Percentiles rank a stretch among this genome's conserved stretches.
Conservation (phyloP, 2,329 filamentous ascomycete species). For the Penicillium sp. region DNA sequence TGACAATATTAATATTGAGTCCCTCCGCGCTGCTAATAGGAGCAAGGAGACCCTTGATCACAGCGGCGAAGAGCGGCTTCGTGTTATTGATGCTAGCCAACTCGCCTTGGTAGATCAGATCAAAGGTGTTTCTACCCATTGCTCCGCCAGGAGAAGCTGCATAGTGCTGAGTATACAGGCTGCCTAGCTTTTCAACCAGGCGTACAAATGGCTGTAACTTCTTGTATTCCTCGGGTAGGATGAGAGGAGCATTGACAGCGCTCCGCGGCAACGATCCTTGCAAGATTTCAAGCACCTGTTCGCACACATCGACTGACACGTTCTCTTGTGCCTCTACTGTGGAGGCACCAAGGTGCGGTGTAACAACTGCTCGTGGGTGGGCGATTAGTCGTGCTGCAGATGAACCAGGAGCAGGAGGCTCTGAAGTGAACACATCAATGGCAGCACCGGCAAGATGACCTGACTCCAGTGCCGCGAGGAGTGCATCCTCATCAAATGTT, state of each 20-base stretch:
- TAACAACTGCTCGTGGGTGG: slow-evolving; percentile 72
- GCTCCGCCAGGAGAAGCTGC: slow-evolving; percentile 35
- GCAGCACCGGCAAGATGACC: slow-evolving; percentile 74
- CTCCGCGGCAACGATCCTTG: slow-evolving; percentile 70
- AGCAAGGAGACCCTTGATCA: slow-evolving; percentile 73
- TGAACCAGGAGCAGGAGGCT: slow-evolving; percentile 66
- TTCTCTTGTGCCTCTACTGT: slow-evolving; percentile 84
- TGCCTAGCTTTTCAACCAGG: slow-evolving; percentile 76
- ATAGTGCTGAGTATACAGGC: slow-evolving; percentile 76
- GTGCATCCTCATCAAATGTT: slow-evolving; percentile 73
- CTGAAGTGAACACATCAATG: slow-evolving; percentile 75
- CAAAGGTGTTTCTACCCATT: slow-evolving; percentile 67
- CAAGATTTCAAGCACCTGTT: slow-evolving; percentile 73
- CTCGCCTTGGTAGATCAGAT: slow-evolving; percentile 75
- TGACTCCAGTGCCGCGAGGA: slow-evolving; percentile 68
- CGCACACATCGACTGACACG: slow-evolving; percentile 78
- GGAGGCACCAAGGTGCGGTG: slow-evolving; percentile 76
- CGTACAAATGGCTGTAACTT: slow-evolving; percentile 74
- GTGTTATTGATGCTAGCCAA: slow-evolving; percentile 71
- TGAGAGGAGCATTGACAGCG: slow-evolving; percentile 79
- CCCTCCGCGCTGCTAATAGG: slow-evolving; percentile 67
- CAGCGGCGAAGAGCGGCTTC: slow-evolving; percentile 73
- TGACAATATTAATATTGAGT: slow-evolving; percentile 77
- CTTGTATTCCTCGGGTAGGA: slow-evolving; percentile 75
- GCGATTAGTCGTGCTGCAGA: slow-evolving; percentile 63